Conservation (phyloP, 2,329 filamentous ascomycete species). For the Diaporthe batatas region DNA sequence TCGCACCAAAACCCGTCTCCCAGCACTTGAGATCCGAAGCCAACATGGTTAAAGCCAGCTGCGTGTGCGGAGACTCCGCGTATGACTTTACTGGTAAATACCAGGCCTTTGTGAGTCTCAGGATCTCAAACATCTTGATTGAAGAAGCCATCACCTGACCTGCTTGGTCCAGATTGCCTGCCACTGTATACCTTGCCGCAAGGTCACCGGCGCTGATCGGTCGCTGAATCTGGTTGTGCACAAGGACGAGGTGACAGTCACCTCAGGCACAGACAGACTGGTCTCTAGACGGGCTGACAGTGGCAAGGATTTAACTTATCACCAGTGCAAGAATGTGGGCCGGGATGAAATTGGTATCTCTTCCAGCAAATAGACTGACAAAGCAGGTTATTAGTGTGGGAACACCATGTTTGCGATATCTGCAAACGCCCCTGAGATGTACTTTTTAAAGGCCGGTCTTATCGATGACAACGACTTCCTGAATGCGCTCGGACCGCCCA, state of each 20-base stretch:
- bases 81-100: constrained; percentile 37
- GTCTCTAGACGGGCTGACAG: constrained; percentile 36
- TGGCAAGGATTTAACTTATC: constrained; percentile 31
- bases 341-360: neutral
- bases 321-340: constrained; percentile 31
- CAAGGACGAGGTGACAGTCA: constrained; percentile 17
- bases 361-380: neutral
- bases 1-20: too few species aligned
- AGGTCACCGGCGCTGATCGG: constrained; percentile 35
- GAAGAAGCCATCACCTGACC: neutral
- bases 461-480: constrained; percentile 32
- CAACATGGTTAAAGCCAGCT: constrained; percentile 38
- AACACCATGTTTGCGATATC: constrained; percentile 31
- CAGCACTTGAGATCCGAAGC: neutral
- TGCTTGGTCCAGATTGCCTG: constrained; percentile 16
- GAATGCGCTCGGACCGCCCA: constrained; percentile 21
- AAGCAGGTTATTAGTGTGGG: constrained; percentile 17
- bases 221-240: constrained; percentile 34
- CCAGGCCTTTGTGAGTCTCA: constrained; percentile 13
- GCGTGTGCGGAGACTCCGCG: constrained; percentile 30
- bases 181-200: constrained; percentile 37
- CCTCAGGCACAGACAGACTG: constrained; percentile 25
- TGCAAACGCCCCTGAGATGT: neutral
- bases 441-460: constrained; percentile 35
- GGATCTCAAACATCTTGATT: neutral